Percentiles rank a stretch among this genome's conserved stretches.
Conservation (phyloP, 345 rosid genomes). For the Moricandia arvensis region DNA sequence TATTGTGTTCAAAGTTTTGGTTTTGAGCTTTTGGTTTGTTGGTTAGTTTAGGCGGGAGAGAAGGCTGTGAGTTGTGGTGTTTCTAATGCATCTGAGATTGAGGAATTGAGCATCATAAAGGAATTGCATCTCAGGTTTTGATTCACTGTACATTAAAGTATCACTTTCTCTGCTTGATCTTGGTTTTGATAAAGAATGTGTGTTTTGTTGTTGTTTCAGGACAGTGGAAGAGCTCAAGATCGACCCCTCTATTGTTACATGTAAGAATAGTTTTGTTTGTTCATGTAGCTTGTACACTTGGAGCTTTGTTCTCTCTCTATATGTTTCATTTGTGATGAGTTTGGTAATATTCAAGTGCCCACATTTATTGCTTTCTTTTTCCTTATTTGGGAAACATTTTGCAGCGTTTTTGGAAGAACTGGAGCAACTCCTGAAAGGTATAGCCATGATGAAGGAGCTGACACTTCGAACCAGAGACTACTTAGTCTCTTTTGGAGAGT, state of each 20-base stretch:
- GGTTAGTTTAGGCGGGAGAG: conserved; percentile 79
- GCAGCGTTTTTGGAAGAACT: conserved; percentile 76
- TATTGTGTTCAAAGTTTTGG: not conserved
- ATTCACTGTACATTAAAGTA: not conserved
- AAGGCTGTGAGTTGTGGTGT: conserved; percentile 93
- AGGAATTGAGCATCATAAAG: conserved; percentile 68
- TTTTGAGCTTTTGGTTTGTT: not conserved
- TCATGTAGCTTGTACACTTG: not conserved
- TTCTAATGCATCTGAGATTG: conserved; percentile 58
- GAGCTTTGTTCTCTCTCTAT: not conserved
- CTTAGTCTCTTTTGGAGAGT: conserved; percentile 96
- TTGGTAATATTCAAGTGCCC: not conserved
- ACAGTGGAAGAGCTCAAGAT: conserved; percentile 74
- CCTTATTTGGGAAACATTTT: not conserved
- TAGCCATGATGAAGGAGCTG: conserved; percentile 95
- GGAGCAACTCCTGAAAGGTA: conserved; percentile 90
- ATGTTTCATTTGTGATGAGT: conserved; percentile 24
- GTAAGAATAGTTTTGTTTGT: conserved; percentile 46
- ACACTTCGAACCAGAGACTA: conserved; percentile 84
- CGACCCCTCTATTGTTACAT: conserved; percentile 47
- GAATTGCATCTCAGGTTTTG: conserved; percentile 73
- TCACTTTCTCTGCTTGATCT: not conserved
- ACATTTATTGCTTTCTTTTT: conserved; percentile 23
- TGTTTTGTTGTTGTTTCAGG: conserved; percentile 43
- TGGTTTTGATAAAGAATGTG: not conserved